phyloP scores from a whole-genome alignment of 257 asterid genomes.

The Nicotiana obtusifolia region DNA sequence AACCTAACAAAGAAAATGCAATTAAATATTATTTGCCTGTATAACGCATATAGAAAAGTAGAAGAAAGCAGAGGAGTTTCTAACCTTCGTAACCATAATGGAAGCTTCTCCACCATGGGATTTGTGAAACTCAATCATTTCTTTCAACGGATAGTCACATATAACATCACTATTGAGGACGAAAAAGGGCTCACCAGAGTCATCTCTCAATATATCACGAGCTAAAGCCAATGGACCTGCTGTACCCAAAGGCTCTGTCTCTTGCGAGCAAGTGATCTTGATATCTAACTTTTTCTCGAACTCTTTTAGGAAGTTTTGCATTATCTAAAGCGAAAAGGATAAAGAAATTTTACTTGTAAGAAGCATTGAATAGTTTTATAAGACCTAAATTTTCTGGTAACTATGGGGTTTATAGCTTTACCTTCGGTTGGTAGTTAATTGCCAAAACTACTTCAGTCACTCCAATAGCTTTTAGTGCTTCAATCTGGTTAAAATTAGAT shows the following conservation, averaged over 20 bases:
- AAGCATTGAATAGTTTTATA: not conserved
- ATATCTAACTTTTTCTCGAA: constrained; percentile 67
- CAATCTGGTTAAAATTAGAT: constrained; percentile 45
- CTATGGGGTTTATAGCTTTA: constrained; percentile 5
- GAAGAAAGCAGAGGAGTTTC: not conserved
- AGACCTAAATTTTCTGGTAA: not conserved
- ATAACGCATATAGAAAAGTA: not conserved
- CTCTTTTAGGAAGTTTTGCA: constrained; percentile 77
- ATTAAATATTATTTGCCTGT: not conserved
- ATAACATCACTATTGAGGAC: constrained; percentile 85
- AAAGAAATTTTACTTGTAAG: not conserved
- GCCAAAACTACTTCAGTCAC: constrained; percentile 96
- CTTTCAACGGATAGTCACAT: constrained; percentile 66
- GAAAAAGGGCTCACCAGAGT: constrained; percentile 69
- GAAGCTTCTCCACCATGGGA: constrained; percentile 85
- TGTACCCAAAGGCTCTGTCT: constrained; percentile 89
- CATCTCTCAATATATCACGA: constrained; percentile 55
- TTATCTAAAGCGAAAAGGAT: constrained; percentile 35
- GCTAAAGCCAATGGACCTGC: constrained; percentile 97
- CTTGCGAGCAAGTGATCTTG: constrained; percentile 79
- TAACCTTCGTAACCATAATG: constrained; percentile 62
- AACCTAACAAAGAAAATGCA: constrained; percentile 39
- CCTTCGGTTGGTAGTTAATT: constrained; percentile 97
- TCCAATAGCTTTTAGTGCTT: constrained; percentile 88
- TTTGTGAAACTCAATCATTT: constrained; percentile 74